Conservation (phyloP, 2,329 filamentous ascomycete genomes). For the Cladophialophora bantiana region DNA sequence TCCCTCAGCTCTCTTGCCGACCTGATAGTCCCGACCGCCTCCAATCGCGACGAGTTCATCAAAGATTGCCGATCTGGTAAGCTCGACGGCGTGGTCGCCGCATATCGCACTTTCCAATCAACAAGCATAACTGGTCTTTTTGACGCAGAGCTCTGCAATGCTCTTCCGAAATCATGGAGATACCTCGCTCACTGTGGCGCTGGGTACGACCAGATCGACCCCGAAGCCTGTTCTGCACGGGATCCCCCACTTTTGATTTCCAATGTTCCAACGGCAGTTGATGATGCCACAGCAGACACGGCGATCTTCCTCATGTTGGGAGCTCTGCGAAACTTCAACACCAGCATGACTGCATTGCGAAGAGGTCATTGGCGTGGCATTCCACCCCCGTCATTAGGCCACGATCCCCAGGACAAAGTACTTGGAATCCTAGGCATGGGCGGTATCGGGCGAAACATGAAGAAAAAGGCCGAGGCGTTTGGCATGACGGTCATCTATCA, state of each 20-base stretch:
- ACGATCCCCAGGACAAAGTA: slow-evolving; percentile 79
- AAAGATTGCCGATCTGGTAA: slow-evolving; percentile 69
- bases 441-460: slow-evolving; percentile 80
- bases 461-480: slow-evolving; percentile 49
- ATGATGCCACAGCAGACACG: slow-evolving; percentile 83
- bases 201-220: slow-evolving; percentile 84
- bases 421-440: slow-evolving; percentile 87
- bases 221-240: slow-evolving; percentile 72
- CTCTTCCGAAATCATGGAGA: slow-evolving; percentile 47
- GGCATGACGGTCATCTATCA: slow-evolving; percentile 43
- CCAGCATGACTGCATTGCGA: slow-evolving; percentile 70
- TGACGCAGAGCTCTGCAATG: slow-evolving; percentile 72
- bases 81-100: slow-evolving; percentile 69
- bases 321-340: slow-evolving; percentile 75
- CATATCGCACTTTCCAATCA: slow-evolving; percentile 75
- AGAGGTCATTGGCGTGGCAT: slow-evolving; percentile 71
- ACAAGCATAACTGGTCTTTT: slow-evolving; percentile 70
- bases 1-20: slow-evolving; percentile 68
- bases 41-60: slow-evolving; percentile 71
- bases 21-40: slow-evolving; percentile 68
- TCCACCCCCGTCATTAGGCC: slow-evolving; percentile 65
- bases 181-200: slow-evolving; percentile 58
- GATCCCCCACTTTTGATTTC: slow-evolving; percentile 68
- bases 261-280: slow-evolving; percentile 80
- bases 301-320: slow-evolving; percentile 83